These are phyloP conservation scores for Cladophialophora yegresii DNA, from an alignment of 2,329 filamentous ascomycete species.

Conservation along the genomic window DNA sequence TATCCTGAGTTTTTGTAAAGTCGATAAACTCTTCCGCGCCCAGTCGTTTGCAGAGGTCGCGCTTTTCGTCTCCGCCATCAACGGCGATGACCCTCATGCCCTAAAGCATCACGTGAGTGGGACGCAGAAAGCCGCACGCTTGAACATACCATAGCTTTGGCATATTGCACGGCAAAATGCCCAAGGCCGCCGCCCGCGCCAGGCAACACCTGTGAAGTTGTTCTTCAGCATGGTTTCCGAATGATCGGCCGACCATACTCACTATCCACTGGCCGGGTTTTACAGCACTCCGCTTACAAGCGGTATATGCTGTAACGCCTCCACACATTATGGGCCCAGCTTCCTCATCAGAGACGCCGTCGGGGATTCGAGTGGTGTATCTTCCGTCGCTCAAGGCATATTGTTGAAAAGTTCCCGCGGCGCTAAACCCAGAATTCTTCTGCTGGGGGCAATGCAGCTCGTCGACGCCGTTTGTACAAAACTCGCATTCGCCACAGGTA, in stretches of 20 bases:
- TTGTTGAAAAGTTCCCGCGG: slow-evolving; percentile 45
- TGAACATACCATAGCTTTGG: slow-evolving; percentile 37
- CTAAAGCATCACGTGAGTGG: slow-evolving; percentile 10
- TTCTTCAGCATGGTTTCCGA: slow-evolving; percentile 2
- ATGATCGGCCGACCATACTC: slow-evolving; percentile 9
- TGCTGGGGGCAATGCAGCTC: slow-evolving; percentile 44
- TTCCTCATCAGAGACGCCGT: slow-evolving; percentile 43
- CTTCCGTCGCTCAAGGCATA: slow-evolving; percentile 42
- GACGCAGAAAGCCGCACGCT: background rate
- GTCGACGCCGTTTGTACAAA: slow-evolving; percentile 60
- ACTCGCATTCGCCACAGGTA: slow-evolving; percentile 77
- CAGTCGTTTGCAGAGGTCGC: slow-evolving; percentile 43
- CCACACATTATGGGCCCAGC: slow-evolving; percentile 46
- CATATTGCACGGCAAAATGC: slow-evolving; percentile 42
- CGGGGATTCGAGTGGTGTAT: slow-evolving; percentile 43
- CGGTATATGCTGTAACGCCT: slow-evolving; percentile 43
- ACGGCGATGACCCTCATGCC: slow-evolving; percentile 46
- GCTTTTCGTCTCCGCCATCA: slow-evolving; percentile 44
- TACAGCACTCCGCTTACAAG: slow-evolving; percentile 46
- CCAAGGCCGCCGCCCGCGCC: slow-evolving; percentile 41
- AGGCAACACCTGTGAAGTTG: slow-evolving; percentile 32
- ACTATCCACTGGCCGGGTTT: slow-evolving; percentile 40
- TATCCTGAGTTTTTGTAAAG: slow-evolving; percentile 41
- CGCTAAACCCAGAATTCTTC: slow-evolving; percentile 44
- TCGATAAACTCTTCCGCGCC: slow-evolving; percentile 46